These are phyloP conservation scores for Daldinia vernicosa DNA, from an alignment of 495 filamentous ascomycete genomes.

Conservation along the genomic window DNA sequence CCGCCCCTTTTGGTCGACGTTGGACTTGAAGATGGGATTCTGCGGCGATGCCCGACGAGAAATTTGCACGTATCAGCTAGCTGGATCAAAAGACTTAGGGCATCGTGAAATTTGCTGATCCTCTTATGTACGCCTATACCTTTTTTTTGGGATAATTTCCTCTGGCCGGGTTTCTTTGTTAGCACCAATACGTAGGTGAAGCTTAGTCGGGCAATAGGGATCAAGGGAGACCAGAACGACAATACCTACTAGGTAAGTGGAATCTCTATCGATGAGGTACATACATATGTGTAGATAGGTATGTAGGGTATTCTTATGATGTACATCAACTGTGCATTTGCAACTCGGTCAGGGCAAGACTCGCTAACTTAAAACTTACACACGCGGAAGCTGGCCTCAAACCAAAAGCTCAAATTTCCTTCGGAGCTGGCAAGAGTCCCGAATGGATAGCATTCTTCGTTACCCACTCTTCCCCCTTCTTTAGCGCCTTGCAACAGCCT, in stretches of 20 bases:
- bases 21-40: conserved; percentile 38
- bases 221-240: neutral
- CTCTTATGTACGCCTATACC: neutral
- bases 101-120: conserved; percentile 32
- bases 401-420: conserved; percentile 40
- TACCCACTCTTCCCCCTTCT: conserved; percentile 35
- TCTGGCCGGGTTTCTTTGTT: conserved; percentile 19
- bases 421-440: conserved; percentile 43
- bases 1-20: conserved; percentile 39
- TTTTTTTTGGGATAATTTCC: neutral
- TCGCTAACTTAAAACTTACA: conserved; percentile 27
- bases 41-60: conserved; percentile 42
- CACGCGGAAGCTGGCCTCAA: conserved; percentile 31
- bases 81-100: conserved; percentile 23
- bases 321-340: conserved; percentile 20
- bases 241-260: neutral
- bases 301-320: neutral
- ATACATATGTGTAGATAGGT: neutral
- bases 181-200: neutral
- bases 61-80: conserved; percentile 31
- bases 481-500: conserved; percentile 43
- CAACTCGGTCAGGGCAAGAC: conserved; percentile 16
- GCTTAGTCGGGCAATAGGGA: neutral
- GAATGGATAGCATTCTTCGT: conserved; percentile 37
- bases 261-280: neutral